Percentiles rank a stretch among this genome's conserved stretches.
phyloP scores from a whole-genome alignment of 306 rosid species.

The Medicago arabica region DNA sequence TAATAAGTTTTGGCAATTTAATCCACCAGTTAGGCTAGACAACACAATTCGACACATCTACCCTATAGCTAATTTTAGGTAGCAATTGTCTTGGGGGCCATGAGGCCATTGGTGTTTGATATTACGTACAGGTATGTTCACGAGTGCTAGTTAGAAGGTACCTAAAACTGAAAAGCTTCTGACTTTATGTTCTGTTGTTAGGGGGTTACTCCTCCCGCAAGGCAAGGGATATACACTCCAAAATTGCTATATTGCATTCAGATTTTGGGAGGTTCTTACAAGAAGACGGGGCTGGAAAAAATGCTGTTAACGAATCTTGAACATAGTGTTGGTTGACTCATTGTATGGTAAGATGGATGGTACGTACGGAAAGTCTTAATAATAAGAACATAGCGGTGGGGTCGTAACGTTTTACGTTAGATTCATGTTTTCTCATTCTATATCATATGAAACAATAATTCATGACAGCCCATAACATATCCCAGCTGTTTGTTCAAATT shows the following conservation, averaged over 20 bases:
- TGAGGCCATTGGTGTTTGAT: background rate
- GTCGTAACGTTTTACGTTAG: conserved; percentile 23
- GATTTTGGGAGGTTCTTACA: conserved; percentile 6
- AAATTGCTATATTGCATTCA: conserved; percentile 43
- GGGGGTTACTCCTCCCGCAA: conserved; percentile 14
- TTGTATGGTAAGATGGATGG: conserved; percentile 7
- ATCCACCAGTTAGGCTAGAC: background rate
- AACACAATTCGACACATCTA: background rate
- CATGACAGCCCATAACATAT: background rate
- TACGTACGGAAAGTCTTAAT: background rate
- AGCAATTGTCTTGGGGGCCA: background rate
- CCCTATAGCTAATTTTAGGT: background rate
- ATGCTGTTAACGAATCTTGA: conserved; percentile 21
- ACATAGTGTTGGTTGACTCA: conserved; percentile 38
- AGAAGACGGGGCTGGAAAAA: conserved; percentile 37
- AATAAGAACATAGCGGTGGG: conserved; percentile 39
- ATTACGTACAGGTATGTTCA: background rate
- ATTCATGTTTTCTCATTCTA: background rate
- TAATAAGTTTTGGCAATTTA: background rate
- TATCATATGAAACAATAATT: background rate
- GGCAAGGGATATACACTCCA: conserved; percentile 11
- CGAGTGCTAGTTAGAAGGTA: background rate
- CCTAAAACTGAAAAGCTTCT: conserved; percentile 40
- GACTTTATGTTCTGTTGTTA: conserved; percentile 42
- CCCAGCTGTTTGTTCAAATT: conserved; percentile 2